Conservation (phyloP, 768 basidiomycete genomes). For the Calocybe cyanea region DNA sequence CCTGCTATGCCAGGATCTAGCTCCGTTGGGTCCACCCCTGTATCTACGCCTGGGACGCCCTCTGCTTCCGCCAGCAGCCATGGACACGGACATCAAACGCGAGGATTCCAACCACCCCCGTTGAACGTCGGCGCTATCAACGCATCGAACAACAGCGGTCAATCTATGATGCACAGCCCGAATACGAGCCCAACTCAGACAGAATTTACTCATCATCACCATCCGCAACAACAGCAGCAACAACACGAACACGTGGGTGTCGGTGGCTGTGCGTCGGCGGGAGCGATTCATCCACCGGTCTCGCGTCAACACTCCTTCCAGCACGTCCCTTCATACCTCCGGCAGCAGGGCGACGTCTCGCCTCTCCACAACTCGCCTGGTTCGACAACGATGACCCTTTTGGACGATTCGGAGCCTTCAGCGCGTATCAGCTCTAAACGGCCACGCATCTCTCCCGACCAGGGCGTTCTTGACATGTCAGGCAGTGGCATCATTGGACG, state of each 20-base stretch:
- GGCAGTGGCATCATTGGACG: background rate
- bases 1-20: conserved; percentile 27
- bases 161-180: conserved; percentile 41
- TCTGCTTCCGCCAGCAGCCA: conserved; percentile 8
- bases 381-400: conserved; percentile 41
- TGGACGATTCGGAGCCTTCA: conserved; percentile 32
- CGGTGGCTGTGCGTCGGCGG: background rate
- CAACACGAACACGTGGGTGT: conserved; percentile 17
- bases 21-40: background rate
- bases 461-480: conserved; percentile 20
- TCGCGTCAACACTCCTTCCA: conserved; percentile 63
- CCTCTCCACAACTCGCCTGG: conserved; percentile 38
- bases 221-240: conserved; percentile 30
- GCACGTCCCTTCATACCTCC: conserved; percentile 38
- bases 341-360: conserved; percentile 31
- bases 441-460: conserved; percentile 45
- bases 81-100: background rate
- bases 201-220: conserved; percentile 46
- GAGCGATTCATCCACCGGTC: conserved; percentile 32
- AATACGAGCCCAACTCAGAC: conserved; percentile 23
- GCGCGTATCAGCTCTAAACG: conserved; percentile 42
- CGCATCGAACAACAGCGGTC: conserved; percentile 22
- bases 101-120: conserved; percentile 39
- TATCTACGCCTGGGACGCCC: conserved; percentile 29
- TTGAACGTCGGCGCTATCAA: conserved; percentile 29